Evolutionary conservation across 2,329 filamentous ascomycete genomes (phyloP).

Genomic region (Pseudocercospora musae): DNA sequence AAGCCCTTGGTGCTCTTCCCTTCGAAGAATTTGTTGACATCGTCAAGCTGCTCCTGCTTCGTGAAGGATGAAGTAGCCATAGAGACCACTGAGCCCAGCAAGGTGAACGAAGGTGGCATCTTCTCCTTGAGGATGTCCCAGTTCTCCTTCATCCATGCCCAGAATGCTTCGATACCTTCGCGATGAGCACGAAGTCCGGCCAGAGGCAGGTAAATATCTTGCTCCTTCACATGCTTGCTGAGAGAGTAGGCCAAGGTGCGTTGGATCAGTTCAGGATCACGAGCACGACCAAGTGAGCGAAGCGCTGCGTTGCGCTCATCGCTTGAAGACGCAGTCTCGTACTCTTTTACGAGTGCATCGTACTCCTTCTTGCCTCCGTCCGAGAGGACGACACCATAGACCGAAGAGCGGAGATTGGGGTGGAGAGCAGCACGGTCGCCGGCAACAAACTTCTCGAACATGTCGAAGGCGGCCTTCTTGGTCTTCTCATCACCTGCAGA

Average conservation of each 20-base stretch:
- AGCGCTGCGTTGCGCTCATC: constrained; percentile 92
- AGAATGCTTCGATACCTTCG: constrained; percentile 76
- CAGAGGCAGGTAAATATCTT: constrained; percentile 89
- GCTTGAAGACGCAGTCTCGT: constrained; percentile 68
- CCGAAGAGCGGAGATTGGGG: constrained; percentile 83
- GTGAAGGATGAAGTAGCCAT: constrained; percentile 82
- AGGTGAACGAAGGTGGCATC: constrained; percentile 79
- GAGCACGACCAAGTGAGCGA: constrained; percentile 74
- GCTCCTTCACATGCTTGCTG: constrained; percentile 81
- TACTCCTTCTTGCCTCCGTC: constrained; percentile 87
- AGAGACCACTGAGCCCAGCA: constrained; percentile 79
- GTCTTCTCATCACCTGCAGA: constrained; percentile 75
- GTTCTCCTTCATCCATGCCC: constrained; percentile 78
- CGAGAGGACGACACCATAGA: constrained; percentile 79
- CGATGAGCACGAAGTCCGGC: constrained; percentile 72
- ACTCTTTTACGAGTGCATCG: constrained; percentile 71
- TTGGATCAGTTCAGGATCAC: constrained; percentile 75
- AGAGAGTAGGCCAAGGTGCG: constrained; percentile 73
- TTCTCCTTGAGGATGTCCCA: constrained; percentile 82
- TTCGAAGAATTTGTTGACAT: constrained; percentile 77
- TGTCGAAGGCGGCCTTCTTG: constrained; percentile 76
- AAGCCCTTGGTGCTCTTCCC: constrained; percentile 82
- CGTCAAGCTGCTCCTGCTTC: constrained; percentile 67
- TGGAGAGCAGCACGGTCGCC: constrained; percentile 82
- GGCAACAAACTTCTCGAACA: constrained; percentile 79